A percentile compares a stretch with the other conserved stretches of the same genome.
Evolutionary conservation across 169 alveolate genomes (phyloP).

Genomic region (Amoebophrya sp.): DNA sequence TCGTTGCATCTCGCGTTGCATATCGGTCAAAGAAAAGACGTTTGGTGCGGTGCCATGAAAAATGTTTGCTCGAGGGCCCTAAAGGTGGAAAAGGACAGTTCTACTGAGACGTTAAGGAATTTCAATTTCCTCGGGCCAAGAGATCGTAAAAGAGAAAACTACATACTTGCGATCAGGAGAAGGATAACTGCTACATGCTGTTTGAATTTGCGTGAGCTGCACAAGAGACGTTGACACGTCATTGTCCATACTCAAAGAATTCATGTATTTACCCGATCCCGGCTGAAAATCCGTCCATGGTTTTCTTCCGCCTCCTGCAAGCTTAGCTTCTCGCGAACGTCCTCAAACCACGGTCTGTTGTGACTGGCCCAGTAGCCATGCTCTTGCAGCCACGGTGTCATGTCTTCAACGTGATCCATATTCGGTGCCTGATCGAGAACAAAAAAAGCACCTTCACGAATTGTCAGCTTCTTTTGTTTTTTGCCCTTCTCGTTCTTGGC

Average conservation of each 20-base stretch:
- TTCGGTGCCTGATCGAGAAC: conserved; percentile 12
- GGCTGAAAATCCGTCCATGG: conserved; percentile 8
- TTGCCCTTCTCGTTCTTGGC: background rate
- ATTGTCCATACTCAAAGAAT: too few relatives aligned
- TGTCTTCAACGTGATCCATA: background rate
- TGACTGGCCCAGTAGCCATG: background rate
- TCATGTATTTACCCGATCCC: background rate
- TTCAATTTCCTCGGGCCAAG: too few relatives aligned
- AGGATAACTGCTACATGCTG: too few relatives aligned
- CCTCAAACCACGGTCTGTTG: background rate
- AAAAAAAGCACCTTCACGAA: background rate
- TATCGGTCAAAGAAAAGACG: background rate
- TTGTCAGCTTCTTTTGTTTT: too few relatives aligned
- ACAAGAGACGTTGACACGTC: too few relatives aligned
- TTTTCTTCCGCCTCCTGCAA: background rate
- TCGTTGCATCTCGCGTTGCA: background rate
- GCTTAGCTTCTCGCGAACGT: background rate
- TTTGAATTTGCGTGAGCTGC: too few relatives aligned
- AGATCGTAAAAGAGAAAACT: too few relatives aligned
- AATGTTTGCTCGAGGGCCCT: conserved; percentile 27
- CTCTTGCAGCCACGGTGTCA: background rate
- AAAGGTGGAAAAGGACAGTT: too few relatives aligned
- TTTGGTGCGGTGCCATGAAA: background rate
- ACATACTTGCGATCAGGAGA: too few relatives aligned
- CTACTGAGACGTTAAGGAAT: too few relatives aligned